Base-by-base conservation (phyloP, 1,284 basidiomycete genomes). In the Trametes polyzona region DNA sequence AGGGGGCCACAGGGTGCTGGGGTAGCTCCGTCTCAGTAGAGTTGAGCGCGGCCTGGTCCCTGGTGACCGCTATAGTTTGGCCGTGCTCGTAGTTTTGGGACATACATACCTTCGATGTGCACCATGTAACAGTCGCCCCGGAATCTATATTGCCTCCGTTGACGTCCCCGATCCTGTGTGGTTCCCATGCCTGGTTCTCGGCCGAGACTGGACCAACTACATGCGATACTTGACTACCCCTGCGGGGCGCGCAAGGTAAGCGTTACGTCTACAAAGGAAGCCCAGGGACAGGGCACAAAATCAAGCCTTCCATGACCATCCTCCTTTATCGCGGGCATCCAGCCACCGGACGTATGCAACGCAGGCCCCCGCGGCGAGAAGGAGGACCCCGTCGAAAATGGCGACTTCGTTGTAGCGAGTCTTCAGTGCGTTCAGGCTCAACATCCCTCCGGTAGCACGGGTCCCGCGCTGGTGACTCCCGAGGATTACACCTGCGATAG, bases 71-170 rank as follows among this genome's bases (percentile, higher is more conserved):
- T 59, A 48, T 65, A 6, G 47, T 61, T 64, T 66, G 69, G 63
- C 71, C 72, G 71, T 71, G 60, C 74, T 81, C 79, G 76, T 83
- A 84, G 83, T 84, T 83, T 75, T 78, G 82, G 69, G 80, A 77
- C 82, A 78, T 55, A 84, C 81, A 83, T 76, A 49, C 49, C 41
- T 52, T 32, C 42, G 40, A n/a, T 16, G 24, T 33, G 26, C 36
- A 37, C 46, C 30, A 40, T 46, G n/a, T n/a, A 42, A 54, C 48
- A 32, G 3, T 23, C 30, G 19, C 19, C 44, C 53, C 33, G 48
- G 56, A 33, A 27, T 52, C 49, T 36, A 46, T 35, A 27, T 8
- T 30, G 30, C 24, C 48, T 36, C 32, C 35, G 26, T 44, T 30
- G 27, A 26, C 29, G 42, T 49, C 41, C 53, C 26, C 52, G 12